Percentiles rank a stretch among this genome's conserved stretches.
These are phyloP conservation scores for Gnomoniopsis smithogilvyi DNA, from an alignment of 2,329 filamentous ascomycete species.

Conservation along the genomic window DNA sequence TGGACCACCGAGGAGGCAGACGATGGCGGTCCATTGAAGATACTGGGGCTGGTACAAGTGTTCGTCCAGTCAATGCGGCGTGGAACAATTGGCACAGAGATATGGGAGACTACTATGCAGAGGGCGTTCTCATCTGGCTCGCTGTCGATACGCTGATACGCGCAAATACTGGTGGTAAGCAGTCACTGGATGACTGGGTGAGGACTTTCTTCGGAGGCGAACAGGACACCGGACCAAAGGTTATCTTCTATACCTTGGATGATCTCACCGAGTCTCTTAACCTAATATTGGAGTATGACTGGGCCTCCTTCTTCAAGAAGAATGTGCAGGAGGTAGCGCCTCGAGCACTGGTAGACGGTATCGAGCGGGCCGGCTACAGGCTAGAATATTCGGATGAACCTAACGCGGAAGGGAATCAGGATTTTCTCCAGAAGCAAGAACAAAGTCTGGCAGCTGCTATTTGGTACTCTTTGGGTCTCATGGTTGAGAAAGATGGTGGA, in stretches of 20 bases:
- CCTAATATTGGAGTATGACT: neutral
- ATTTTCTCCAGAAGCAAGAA: neutral
- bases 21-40: neutral
- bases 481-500: neutral
- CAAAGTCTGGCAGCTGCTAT: neutral
- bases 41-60: neutral
- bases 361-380: neutral
- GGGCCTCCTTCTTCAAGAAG: neutral
- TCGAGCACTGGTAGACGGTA: neutral
- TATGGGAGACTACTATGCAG: neutral
- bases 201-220: neutral
- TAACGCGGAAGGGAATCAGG: neutral
- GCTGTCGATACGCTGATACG: neutral
- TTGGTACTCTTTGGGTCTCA: neutral
- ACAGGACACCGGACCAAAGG: neutral
- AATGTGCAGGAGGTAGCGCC: neutral
- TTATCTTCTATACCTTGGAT: neutral
- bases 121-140: neutral
- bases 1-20: neutral
- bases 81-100: neutral
- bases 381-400: neutral
- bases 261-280: neutral
- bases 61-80: neutral
- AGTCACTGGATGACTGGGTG: neutral
- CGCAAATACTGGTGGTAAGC: neutral